A percentile compares a stretch with the other conserved stretches of the same genome.
Conservation (phyloP, 768 basidiomycete species). For the Rhodocollybia butyracea region DNA sequence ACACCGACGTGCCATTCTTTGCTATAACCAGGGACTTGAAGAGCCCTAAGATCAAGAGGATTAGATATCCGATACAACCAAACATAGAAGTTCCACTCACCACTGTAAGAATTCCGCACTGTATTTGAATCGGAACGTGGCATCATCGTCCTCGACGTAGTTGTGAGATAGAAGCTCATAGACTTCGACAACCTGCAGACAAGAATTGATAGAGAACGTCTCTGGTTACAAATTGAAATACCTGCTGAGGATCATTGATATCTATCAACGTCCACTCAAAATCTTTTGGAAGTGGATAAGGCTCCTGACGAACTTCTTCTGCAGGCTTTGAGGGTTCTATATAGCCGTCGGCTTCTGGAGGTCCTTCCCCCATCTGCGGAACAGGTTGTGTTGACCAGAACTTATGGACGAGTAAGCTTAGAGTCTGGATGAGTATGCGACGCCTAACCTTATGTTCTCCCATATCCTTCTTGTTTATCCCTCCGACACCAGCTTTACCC, state of each 20-base stretch:
- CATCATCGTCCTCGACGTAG: conserved; percentile 96
- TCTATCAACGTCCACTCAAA: conserved; percentile 90
- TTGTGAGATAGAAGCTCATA: conserved; percentile 88
- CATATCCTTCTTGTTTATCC: conserved; percentile 73
- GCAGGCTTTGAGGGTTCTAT: conserved; percentile 80
- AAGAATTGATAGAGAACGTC: conserved; percentile 6
- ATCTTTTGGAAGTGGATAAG: conserved; percentile 85
- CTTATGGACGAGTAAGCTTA: conserved; percentile 33
- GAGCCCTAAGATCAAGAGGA: conserved; percentile 57
- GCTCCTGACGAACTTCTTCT: conserved; percentile 83
- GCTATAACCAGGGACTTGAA: conserved; percentile 89
- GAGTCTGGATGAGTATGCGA: background rate
- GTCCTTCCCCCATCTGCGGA: conserved; percentile 75
- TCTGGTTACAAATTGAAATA: conserved; percentile 18
- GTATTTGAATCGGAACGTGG: conserved; percentile 96
- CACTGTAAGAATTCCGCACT: conserved; percentile 92
- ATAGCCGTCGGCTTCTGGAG: conserved; percentile 73
- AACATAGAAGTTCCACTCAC: conserved; percentile 34
- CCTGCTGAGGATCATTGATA: conserved; percentile 73
- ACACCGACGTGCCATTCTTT: conserved; percentile 97
- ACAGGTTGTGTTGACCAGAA: conserved; percentile 99
- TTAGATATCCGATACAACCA: background rate
- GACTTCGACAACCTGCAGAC: conserved; percentile 76
- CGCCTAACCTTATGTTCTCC: conserved; percentile 77
- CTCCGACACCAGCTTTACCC: conserved; percentile 76